Evolutionary conservation across 768 basidiomycete genomes (phyloP).

Genomic region (Nidularia sp.): DNA sequence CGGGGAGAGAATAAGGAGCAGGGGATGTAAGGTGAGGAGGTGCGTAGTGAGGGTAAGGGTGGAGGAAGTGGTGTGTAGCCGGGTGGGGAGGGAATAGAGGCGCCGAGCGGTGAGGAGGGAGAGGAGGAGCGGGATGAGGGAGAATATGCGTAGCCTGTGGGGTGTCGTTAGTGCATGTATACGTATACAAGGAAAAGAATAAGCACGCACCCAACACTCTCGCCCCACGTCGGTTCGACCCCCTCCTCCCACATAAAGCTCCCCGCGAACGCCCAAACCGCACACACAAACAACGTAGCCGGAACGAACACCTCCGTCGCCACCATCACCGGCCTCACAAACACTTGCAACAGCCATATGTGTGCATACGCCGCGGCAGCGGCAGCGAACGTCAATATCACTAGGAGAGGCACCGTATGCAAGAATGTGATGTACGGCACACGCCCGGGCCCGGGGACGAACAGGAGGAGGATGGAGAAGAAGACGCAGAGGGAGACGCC

Average conservation of each 20-base stretch:
- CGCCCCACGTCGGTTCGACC: constrained; percentile 71
- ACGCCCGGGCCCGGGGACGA: constrained; percentile 40
- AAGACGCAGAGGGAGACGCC: constrained; percentile 58
- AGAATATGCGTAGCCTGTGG: constrained; percentile 70
- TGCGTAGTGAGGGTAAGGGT: constrained; percentile 59
- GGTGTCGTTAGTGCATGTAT: no score
- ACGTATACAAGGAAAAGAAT: not conserved
- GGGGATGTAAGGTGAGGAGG: constrained; percentile 61
- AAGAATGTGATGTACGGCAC: constrained; percentile 68
- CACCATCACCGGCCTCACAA: constrained; percentile 81
- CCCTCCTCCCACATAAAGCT: constrained; percentile 62
- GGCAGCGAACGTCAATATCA: constrained; percentile 66
- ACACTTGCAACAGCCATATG: constrained; percentile 72
- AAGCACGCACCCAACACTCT: constrained; percentile 66
- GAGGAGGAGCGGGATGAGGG: constrained; percentile 68
- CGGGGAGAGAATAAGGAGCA: constrained; percentile 73
- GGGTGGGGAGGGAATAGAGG: constrained; percentile 65
- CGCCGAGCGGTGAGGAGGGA: constrained; percentile 70
- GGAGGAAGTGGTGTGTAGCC: constrained; percentile 62
- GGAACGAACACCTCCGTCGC: constrained; percentile 76
- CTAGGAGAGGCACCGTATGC: constrained; percentile 74
- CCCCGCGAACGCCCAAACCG: constrained; percentile 78
- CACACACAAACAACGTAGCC: constrained; percentile 66
- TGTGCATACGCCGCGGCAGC: constrained; percentile 71
- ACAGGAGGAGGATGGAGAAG: constrained; percentile 62